Evolutionary conservation across 768 basidiomycete species (phyloP), one percentile per base, ranked within the genome.

Genomic region (Psilocybe tampanensis): DNA sequence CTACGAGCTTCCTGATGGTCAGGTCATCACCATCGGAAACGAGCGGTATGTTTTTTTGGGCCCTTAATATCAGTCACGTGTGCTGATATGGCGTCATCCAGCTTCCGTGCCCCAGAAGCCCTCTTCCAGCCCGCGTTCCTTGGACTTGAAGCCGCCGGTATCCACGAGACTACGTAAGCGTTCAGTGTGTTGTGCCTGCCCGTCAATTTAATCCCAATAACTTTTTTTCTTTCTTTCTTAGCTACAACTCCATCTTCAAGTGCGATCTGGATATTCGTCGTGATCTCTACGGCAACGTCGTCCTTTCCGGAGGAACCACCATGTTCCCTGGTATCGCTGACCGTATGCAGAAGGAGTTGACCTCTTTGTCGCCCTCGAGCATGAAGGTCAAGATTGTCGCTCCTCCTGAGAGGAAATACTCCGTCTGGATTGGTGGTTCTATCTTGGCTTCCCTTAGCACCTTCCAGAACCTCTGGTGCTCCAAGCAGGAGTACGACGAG

Each of bases 321-420:
- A 95, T 96, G 93, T 95, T 94, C 90, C 88, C 91, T 62, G 94
- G 94, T 80, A 95, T 96, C 66, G 86, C 93, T 66, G 95, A 96
- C 75, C 89, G 94, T 68, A 93, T 96, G 92, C 92, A 94, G 75
- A 94, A 94, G 82, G 94, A 96, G 78, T 80, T 96, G 71, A 90
- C 89, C 21, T 78, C 88, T 17, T 80, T 95, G 61, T 84, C 90
- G 54, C 94, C 94, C 23, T 83, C 90, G 55, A 92, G 88, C 76
- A 89, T 95, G 90, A 95, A 94, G 86, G 89, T 94, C 78, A 94
- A 93, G 86, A 94, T 95, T 56, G 89, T 93, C 58, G 91, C 94
- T 59, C 94, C 94, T 49, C 93, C 94, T 52, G 94, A 96, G 81
- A 81, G 94, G 67, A 96, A 93, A 72, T 94, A 94, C 84, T 94